Conservation (phyloP, 1,139 yeast species). For the Eremothecium gossypii region DNA sequence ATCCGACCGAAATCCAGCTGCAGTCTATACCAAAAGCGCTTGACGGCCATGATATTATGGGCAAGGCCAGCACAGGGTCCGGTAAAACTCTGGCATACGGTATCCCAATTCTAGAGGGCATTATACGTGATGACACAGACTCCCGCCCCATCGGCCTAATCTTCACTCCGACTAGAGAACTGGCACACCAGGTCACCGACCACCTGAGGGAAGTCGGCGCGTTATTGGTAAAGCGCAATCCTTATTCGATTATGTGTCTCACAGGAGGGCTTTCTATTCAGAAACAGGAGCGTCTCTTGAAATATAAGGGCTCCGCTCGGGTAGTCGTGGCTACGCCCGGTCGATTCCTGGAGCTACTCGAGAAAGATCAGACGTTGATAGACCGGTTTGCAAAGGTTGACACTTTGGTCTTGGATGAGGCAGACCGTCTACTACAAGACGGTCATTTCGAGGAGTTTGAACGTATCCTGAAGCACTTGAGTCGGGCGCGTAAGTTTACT, state of each 20-base stretch:
- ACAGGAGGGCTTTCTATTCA: conserved; percentile 95
- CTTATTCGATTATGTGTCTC: conserved; percentile 59
- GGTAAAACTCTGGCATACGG: conserved; percentile 97
- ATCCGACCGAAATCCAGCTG: conserved; percentile 80
- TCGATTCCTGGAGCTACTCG: conserved; percentile 72
- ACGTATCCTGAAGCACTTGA: conserved; percentile 59
- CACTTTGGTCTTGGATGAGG: conserved; percentile 82
- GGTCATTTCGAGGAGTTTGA: conserved; percentile 95
- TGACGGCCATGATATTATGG: conserved; percentile 72
- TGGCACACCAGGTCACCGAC: conserved; percentile 86
- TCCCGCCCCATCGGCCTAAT: conserved; percentile 61
- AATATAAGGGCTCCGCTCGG: conserved; percentile 55
- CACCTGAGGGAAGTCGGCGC: conserved; percentile 46
- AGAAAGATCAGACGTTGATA: conserved; percentile 48
- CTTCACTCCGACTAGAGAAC: conserved; percentile 92
- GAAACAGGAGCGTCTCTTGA: conserved; percentile 75
- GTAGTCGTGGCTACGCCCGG: conserved; percentile 96
- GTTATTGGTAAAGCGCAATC: conserved; percentile 47
- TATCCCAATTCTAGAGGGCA: conserved; percentile 76
- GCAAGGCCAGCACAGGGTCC: conserved; percentile 96
- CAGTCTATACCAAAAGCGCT: conserved; percentile 68
- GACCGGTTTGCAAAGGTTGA: conserved; percentile 55
- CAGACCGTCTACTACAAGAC: conserved; percentile 91
- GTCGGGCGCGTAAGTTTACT: conserved; percentile 16
- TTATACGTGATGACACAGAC: conserved; percentile 28